Conservation (phyloP, 306 rosid genomes). For the Cicer cuneatum region DNA sequence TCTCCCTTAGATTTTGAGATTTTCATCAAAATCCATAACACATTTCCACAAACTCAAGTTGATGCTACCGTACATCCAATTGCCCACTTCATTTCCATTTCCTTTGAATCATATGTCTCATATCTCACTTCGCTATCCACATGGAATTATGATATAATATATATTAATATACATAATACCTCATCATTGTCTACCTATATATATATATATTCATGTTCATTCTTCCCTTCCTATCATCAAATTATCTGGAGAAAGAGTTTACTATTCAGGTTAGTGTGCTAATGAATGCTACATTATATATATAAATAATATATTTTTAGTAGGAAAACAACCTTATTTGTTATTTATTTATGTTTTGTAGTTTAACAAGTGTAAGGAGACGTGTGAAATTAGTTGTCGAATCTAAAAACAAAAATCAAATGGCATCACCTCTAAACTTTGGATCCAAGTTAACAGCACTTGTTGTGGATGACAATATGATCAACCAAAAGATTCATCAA, state of each 20-base stretch:
- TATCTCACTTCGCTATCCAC: constrained; percentile 24
- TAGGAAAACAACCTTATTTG: not conserved
- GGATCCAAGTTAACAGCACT: constrained; percentile 59
- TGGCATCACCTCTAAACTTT: constrained; percentile 16
- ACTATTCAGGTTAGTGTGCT: constrained; percentile 50
- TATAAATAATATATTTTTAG: not conserved
- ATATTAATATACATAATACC: not conserved
- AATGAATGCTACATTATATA: not conserved
- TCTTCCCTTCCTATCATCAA: constrained; percentile 24
- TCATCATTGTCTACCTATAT: not conserved
- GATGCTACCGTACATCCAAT: constrained; percentile 40
- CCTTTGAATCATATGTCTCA: constrained; percentile 20
- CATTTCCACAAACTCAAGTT: constrained; percentile 36
- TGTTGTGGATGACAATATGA: constrained; percentile 66
- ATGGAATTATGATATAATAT: not conserved
- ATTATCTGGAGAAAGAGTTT: constrained; percentile 24
- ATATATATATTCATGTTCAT: constrained; percentile 23
- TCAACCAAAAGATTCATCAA: constrained; percentile 58
- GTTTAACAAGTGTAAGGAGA: not conserved
- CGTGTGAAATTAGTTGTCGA: constrained; percentile 26
- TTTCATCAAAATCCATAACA: constrained; percentile 48
- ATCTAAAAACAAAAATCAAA: not conserved
- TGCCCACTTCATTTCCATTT: constrained; percentile 15
- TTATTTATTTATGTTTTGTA: not conserved
- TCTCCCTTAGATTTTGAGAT: constrained; percentile 49